These are phyloP conservation scores for Pseudogymnoascus sp. DNA, from an alignment of 2,329 filamentous ascomycete genomes.

Conservation along the genomic window DNA sequence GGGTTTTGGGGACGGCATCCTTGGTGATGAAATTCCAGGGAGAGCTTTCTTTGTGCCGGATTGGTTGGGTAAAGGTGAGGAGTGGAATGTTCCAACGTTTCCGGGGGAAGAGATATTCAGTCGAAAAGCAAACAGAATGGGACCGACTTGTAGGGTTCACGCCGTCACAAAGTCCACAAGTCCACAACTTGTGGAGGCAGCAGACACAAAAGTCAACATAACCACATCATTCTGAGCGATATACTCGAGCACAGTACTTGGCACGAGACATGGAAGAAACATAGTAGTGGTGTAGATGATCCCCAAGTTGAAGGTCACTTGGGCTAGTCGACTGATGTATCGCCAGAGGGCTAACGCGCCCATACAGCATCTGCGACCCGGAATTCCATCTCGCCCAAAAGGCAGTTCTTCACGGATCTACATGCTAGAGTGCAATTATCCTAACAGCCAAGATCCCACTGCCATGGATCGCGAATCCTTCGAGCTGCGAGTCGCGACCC, in stretches of 20 bases:
- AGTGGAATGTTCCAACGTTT: constrained; percentile 1
- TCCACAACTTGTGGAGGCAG: background rate
- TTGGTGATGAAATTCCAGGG: background rate
- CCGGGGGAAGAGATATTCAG: background rate
- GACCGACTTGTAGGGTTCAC: background rate
- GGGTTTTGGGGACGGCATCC: background rate
- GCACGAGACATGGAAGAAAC: constrained; percentile 4
- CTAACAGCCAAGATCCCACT: constrained; percentile 5
- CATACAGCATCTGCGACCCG: constrained; percentile 5
- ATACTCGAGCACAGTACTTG: background rate
- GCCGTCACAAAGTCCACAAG: background rate
- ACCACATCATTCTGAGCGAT: background rate
- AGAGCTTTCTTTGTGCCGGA: background rate
- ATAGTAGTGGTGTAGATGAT: background rate
- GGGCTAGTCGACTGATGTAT: background rate
- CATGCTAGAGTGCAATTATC: background rate
- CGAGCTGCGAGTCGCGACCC: background rate
- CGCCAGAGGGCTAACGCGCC: background rate
- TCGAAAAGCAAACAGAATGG: background rate
- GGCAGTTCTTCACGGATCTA: background rate
- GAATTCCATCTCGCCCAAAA: constrained; percentile 1
- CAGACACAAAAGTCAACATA: background rate
- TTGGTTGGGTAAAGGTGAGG: background rate
- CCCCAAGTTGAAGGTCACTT: background rate
- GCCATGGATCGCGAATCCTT: constrained; percentile 4